These are phyloP conservation scores for Pyrenophora teres DNA, from an alignment of 2,329 filamentous ascomycete species.

Conservation along the genomic window DNA sequence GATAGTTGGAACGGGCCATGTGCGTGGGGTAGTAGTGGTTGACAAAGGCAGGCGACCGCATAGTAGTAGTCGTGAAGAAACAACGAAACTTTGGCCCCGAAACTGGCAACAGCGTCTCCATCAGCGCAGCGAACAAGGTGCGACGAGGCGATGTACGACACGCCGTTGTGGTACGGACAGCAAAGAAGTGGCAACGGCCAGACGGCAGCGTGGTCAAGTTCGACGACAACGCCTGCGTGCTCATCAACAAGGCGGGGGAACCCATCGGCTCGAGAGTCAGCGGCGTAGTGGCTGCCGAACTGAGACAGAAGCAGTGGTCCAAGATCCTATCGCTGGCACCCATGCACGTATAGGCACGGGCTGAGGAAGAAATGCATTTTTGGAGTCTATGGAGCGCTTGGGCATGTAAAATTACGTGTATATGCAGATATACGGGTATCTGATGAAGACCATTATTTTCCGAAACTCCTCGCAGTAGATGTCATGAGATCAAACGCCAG, in stretches of 20 bases:
- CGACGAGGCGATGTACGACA: slow-evolving; percentile 95
- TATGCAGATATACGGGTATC: slow-evolving; percentile 44
- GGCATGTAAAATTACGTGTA: slow-evolving; percentile 34
- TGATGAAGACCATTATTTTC: slow-evolving; percentile 32
- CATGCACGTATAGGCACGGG: slow-evolving; percentile 65
- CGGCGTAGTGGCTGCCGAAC: slow-evolving; percentile 85
- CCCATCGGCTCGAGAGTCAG: slow-evolving; percentile 79
- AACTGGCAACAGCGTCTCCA: slow-evolving; percentile 71
- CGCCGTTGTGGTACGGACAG: slow-evolving; percentile 90
- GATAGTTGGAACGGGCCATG: neutral
- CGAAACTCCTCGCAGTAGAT: slow-evolving; percentile 34
- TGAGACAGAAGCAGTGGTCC: slow-evolving; percentile 93
- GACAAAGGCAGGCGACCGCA: slow-evolving; percentile 75
- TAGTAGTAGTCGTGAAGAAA: slow-evolving; percentile 97
- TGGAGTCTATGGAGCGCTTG: slow-evolving; percentile 12
- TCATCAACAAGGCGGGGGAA: slow-evolving; percentile 96
- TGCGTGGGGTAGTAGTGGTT: slow-evolving; percentile 6
- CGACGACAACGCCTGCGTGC: slow-evolving; percentile 96
- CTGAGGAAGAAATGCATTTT: slow-evolving; percentile 9
- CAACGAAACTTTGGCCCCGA: slow-evolving; percentile 78
- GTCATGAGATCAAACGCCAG: slow-evolving; percentile 37
- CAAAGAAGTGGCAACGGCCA: slow-evolving; percentile 80
- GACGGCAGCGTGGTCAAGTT: slow-evolving; percentile 92
- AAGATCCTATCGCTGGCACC: slow-evolving; percentile 97
- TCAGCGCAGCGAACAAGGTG: slow-evolving; percentile 84